These are phyloP conservation scores for Fusarium sororula DNA, from an alignment of 2,329 filamentous ascomycete genomes.

Conservation along the genomic window DNA sequence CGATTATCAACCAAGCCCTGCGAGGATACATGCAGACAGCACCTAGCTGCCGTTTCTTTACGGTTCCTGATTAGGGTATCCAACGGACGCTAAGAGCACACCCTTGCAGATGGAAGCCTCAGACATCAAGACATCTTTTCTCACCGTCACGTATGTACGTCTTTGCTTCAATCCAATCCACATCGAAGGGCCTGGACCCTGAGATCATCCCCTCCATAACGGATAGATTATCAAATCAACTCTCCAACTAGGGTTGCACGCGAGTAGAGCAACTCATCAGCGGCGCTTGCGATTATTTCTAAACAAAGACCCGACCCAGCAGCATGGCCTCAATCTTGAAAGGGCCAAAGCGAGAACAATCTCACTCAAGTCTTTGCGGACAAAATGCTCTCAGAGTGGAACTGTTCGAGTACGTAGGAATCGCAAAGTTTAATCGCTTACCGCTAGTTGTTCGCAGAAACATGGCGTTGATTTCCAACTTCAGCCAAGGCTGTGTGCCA, in stretches of 20 bases:
- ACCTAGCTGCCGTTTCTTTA: slow-evolving; percentile 26
- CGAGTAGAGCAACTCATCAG: slow-evolving; percentile 26
- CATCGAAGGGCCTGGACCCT: slow-evolving; percentile 43
- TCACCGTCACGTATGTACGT: slow-evolving; percentile 25
- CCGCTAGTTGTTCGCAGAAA: slow-evolving; percentile 38
- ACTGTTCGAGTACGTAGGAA: slow-evolving; percentile 5
- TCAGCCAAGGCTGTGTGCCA: slow-evolving; percentile 30
- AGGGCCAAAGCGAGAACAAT: neutral
- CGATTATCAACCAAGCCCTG: slow-evolving; percentile 3
- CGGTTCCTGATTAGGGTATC: slow-evolving; percentile 22
- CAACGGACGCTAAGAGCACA: slow-evolving; percentile 23
- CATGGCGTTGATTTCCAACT: slow-evolving; percentile 31
- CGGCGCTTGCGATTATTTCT: slow-evolving; percentile 10
- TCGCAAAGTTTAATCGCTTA: slow-evolving; percentile 28
- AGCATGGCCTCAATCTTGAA: slow-evolving; percentile 1
- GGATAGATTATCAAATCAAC: slow-evolving; percentile 36
- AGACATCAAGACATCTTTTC: slow-evolving; percentile 2
- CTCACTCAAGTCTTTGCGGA: neutral
- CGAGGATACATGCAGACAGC: neutral
- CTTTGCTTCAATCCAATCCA: slow-evolving; percentile 27
- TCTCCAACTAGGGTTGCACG: slow-evolving; percentile 33
- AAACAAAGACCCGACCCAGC: neutral
- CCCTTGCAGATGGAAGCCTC: slow-evolving; percentile 16
- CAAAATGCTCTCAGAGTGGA: slow-evolving; percentile 18
- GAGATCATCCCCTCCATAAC: slow-evolving; percentile 37